These are phyloP conservation scores for Blastobotrys malaysiensis DNA, from an alignment of 1,139 yeast genomes.

Conservation along the genomic window DNA sequence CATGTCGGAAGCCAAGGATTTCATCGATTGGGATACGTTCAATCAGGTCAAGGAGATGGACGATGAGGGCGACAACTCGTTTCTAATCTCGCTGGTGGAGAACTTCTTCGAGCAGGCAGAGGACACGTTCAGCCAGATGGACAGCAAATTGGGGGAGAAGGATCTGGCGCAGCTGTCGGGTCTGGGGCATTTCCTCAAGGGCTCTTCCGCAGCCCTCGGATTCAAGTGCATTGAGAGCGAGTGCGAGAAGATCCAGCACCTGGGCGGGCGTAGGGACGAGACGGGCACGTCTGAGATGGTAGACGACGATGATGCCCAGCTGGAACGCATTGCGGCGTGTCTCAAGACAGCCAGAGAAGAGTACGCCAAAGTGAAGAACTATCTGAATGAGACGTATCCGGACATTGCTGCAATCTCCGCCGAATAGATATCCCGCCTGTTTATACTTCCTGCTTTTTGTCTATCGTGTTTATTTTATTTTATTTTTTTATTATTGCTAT, in stretches of 20 bases:
- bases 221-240: conserved; percentile 72
- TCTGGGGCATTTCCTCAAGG: conserved; percentile 89
- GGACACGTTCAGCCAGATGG: conserved; percentile 71
- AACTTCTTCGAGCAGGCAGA: conserved; percentile 88
- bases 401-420: conserved; percentile 8
- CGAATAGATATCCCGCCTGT: conserved; percentile 2
- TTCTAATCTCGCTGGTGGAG: conserved; percentile 67
- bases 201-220: conserved; percentile 93
- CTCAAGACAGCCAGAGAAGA: conserved; percentile 30
- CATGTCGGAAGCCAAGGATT: conserved; percentile 36
- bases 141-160: conserved; percentile 43
- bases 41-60: conserved; percentile 91
- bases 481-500: background rate
- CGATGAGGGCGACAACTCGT: conserved; percentile 82
- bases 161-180: conserved; percentile 61
- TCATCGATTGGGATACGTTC: conserved; percentile 85
- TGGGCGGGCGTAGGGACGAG: conserved; percentile 53
- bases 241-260: conserved; percentile 90
- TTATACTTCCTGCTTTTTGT: background rate
- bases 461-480: background rate
- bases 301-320: conserved; percentile 25
- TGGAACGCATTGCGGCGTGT: conserved; percentile 27
- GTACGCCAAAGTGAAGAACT: conserved; percentile 30
- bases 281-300: conserved; percentile 30
- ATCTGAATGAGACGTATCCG: conserved; percentile 20